Percentiles rank a stretch among this genome's conserved stretches.
These are phyloP conservation scores for Monosporozyma unispora DNA, from an alignment of 805 yeast genomes.

Conservation along the genomic window DNA sequence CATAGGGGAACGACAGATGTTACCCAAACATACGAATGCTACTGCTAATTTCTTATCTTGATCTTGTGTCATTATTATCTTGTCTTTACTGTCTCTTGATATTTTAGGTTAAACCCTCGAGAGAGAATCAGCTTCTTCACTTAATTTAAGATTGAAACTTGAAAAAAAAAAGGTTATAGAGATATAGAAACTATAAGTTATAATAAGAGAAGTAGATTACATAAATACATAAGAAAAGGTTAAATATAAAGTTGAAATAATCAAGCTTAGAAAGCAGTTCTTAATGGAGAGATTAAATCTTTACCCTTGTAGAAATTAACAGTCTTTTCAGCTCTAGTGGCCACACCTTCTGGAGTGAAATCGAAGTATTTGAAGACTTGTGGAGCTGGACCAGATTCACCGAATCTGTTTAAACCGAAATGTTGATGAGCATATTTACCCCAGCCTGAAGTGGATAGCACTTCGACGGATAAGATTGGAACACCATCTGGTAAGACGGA, in stretches of 20 bases:
- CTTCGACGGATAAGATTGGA: slow-evolving; percentile 91
- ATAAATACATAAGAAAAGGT: not conserved
- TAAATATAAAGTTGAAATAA: not conserved
- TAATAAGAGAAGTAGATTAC: not conserved
- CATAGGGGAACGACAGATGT: slow-evolving; percentile 95
- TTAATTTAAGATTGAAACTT: too few species aligned
- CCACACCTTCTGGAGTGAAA: slow-evolving; percentile 89
- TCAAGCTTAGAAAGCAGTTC: slow-evolving; percentile 42
- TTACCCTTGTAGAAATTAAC: slow-evolving; percentile 76
- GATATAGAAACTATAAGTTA: not conserved
- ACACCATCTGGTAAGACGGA: slow-evolving; percentile 90
- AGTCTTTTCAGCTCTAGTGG: slow-evolving; percentile 73
- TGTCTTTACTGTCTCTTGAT: too few species aligned
- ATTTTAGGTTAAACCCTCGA: not conserved
- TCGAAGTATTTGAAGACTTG: slow-evolving; percentile 78
- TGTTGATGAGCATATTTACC: slow-evolving; percentile 91
- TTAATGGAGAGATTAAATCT: slow-evolving; percentile 64
- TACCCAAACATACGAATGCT: slow-evolving; percentile 87
- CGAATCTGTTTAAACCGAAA: slow-evolving; percentile 91
- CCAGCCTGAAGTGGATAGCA: slow-evolving; percentile 88
- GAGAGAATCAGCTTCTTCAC: too few species aligned
- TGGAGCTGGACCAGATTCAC: slow-evolving; percentile 87
- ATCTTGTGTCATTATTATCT: slow-evolving; percentile 10
- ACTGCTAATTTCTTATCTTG: slow-evolving; percentile 38
- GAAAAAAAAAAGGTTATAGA: too few species aligned